Evolutionary conservation across 768 basidiomycete species (phyloP).

Genomic region (Ramaria rubella): DNA sequence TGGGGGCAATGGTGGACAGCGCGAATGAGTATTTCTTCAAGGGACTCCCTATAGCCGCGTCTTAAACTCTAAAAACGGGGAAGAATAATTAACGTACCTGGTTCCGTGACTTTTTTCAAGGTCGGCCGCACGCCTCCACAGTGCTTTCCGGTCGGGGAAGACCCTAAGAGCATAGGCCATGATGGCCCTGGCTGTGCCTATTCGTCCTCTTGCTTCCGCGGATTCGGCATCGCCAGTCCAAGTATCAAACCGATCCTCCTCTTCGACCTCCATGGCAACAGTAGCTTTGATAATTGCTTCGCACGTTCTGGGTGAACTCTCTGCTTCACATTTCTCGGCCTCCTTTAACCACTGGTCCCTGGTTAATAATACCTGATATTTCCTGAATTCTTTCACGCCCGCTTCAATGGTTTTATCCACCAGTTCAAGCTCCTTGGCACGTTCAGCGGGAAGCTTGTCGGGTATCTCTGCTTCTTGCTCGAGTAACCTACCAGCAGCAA

Average conservation of each 20-base stretch:
- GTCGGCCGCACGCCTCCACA: slow-evolving; percentile 91
- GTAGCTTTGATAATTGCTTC: slow-evolving; percentile 96
- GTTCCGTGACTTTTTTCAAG: slow-evolving; percentile 90
- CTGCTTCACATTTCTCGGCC: slow-evolving; percentile 84
- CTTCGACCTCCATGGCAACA: slow-evolving; percentile 88
- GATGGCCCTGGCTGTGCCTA: slow-evolving; percentile 82
- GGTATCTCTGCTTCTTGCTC: slow-evolving; percentile 68
- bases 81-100: slow-evolving; percentile 36
- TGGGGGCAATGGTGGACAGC: slow-evolving; percentile 91
- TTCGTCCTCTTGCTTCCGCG: slow-evolving; percentile 62
- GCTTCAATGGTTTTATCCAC: slow-evolving; percentile 89
- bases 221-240: slow-evolving; percentile 92
- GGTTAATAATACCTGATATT: slow-evolving; percentile 78
- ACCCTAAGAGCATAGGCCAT: slow-evolving; percentile 87
- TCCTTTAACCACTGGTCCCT: slow-evolving; percentile 96
- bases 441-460: slow-evolving; percentile 44
- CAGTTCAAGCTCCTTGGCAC: slow-evolving; percentile 55
- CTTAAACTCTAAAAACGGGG: slow-evolving; percentile 1
- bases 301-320: slow-evolving; percentile 79
- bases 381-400: slow-evolving; percentile 70
- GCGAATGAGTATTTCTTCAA: slow-evolving; percentile 72
- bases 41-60: slow-evolving; percentile 48
- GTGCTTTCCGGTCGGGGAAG: slow-evolving; percentile 75
- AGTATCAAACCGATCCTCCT: slow-evolving; percentile 83
- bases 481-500: slow-evolving; percentile 86